phyloP scores from a whole-genome alignment of 495 filamentous ascomycete genomes.

The Pyronema omphalodes region DNA sequence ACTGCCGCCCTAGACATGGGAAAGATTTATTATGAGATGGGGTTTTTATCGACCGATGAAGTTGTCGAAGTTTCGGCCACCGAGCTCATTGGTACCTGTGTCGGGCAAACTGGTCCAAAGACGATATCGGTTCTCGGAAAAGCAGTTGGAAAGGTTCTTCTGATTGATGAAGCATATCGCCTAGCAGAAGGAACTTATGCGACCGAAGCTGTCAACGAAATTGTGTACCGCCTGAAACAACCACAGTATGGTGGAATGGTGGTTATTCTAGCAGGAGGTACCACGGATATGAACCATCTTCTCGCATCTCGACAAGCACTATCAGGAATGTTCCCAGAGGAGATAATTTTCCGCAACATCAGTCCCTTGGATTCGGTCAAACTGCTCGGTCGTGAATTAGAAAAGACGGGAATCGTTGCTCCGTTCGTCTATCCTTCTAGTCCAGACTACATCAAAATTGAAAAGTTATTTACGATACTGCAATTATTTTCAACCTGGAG shows the following conservation, averaged over 20 bases:
- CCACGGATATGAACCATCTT: slow-evolving; percentile 48
- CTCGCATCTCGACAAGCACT: slow-evolving; percentile 44
- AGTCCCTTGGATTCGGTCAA: slow-evolving; percentile 29
- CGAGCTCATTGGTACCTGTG: slow-evolving; percentile 41
- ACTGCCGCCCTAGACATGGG: slow-evolving; percentile 54
- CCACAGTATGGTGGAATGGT: slow-evolving; percentile 41
- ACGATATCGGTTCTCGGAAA: slow-evolving; percentile 38
- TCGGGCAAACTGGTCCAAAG: slow-evolving; percentile 49
- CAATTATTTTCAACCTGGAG: slow-evolving; percentile 25
- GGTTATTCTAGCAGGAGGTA: slow-evolving; percentile 59
- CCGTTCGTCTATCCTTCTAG: slow-evolving; percentile 2
- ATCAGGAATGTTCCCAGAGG: slow-evolving; percentile 40
- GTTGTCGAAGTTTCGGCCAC: slow-evolving; percentile 43
- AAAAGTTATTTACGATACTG: slow-evolving; percentile 14
- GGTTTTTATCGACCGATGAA: slow-evolving; percentile 35
- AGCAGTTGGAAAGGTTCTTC: slow-evolving; percentile 43
- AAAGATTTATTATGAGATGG: slow-evolving; percentile 54
- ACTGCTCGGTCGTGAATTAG: slow-evolving; percentile 26
- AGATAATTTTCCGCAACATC: slow-evolving; percentile 32
- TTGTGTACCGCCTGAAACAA: slow-evolving; percentile 52
- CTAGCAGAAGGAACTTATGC: slow-evolving; percentile 40
- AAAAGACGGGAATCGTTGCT: slow-evolving; percentile 6
- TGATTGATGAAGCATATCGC: slow-evolving; percentile 52
- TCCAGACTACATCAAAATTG: slow-evolving; percentile 8
- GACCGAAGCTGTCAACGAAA: slow-evolving; percentile 54